Percentiles rank a stretch among this genome's conserved stretches.
Evolutionary conservation across 192 early-diverging fungal species (phyloP).

Genomic region (Gaertneriomyces semiglobifer): DNA sequence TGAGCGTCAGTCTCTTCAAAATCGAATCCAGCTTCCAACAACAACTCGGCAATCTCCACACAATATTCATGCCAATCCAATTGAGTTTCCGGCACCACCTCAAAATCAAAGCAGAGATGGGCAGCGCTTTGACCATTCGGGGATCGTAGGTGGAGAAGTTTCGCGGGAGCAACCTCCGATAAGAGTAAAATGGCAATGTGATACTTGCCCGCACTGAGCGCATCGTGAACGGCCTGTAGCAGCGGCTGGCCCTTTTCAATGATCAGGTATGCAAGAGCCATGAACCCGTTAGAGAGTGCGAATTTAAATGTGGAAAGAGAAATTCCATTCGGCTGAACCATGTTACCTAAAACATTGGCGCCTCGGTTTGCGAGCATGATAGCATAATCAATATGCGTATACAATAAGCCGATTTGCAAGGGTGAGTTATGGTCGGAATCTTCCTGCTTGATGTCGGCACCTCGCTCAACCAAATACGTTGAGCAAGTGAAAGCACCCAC

Average conservation of each 20-base stretch:
- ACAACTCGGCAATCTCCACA: conserved; percentile 29
- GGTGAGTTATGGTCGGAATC: conserved; percentile 43
- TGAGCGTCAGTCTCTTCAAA: conserved; percentile 22
- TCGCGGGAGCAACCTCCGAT: conserved; percentile 7
- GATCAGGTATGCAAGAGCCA: conserved; percentile 50
- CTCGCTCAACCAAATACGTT: conserved; percentile 32
- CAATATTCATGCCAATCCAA: conserved; percentile 44
- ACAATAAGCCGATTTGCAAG: conserved; percentile 42
- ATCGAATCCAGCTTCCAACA: conserved; percentile 19
- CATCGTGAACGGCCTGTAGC: conserved; percentile 37
- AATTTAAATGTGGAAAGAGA: conserved; percentile 32
- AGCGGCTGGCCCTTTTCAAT: conserved; percentile 39
- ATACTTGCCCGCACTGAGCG: conserved; percentile 44
- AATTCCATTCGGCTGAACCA: conserved; percentile 32
- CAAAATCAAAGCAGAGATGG: conserved; percentile 44
- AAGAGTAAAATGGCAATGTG: conserved; percentile 46
- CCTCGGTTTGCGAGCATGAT: conserved; percentile 47
- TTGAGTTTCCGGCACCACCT: conserved; percentile 26
- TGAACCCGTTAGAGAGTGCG: conserved; percentile 38
- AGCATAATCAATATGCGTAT: conserved; percentile 44
- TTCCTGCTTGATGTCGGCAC: conserved; percentile 28
- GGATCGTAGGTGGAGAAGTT: conserved; percentile 1
- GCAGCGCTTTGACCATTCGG: conserved; percentile 30
- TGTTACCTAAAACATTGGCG: conserved; percentile 24
- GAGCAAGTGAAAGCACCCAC: conserved; percentile 51